Evolutionary conservation across 2,329 filamentous ascomycete species (phyloP), one percentile per base, ranked within the genome.

Genomic region (Cryphonectria radicalis): DNA sequence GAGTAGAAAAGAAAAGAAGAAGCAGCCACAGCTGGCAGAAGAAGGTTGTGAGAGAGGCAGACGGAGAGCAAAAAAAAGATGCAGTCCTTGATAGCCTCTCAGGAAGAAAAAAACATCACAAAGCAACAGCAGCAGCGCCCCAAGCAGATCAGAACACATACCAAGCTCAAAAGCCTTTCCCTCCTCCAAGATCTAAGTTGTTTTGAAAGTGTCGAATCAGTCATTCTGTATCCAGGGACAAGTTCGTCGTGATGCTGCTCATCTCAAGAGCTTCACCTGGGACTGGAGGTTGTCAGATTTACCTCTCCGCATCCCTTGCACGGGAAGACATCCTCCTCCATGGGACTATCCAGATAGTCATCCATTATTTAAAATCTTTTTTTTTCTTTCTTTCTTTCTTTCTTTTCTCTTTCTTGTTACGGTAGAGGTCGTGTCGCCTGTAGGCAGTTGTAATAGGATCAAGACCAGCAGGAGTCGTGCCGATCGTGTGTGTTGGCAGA

Each of bases 151-250:
- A 57, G 57, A 60, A 85, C 87, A 85, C 87, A 71, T 86, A 98
- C 95, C 94, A 78, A 99, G 88, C 84, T 99, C 96, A 78, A 97
- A 99, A 67, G 96, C 96, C 83, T 98, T 98, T 77, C 96, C 96
- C 87, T 99, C 96, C 82, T 99, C 96, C 28, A 99, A 88, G 76
- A 98, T 97, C 94, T 98, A 80, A 80, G 70, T 46, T 25, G 40
- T 42, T 50, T n/a, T 43, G 53, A 35, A 69, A 28, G 28, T 32
- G 17, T 22, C 50, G 35, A 55, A 66, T 73, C 67, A 73, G 71
- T 40, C 25, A 64, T 59, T 65, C 32, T 64, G 62, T 32, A 17
- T 32, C 70, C 32, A 74, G 50, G 63, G 66, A 46, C 71, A 42
- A 65, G 64, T 72, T 66, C 73, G 74, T 73, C 73, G 74, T 73